phyloP scores from a whole-genome alignment of 2,329 filamentous ascomycete genomes.

The Fusarium sp. region DNA sequence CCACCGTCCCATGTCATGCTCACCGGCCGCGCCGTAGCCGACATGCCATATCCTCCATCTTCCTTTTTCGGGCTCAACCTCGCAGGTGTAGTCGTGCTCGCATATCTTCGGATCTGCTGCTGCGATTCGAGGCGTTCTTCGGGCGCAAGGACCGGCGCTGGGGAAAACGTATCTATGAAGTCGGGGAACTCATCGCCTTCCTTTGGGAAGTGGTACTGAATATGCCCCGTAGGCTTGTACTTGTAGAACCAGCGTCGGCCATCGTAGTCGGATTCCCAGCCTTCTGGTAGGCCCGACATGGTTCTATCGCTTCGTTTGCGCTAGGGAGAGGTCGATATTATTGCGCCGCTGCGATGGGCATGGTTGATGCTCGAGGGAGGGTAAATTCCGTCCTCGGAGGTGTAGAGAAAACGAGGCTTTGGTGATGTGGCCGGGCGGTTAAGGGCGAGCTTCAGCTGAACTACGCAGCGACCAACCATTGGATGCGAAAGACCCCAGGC shows the following conservation, averaged over 20 bases:
- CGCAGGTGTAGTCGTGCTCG: conserved; percentile 25
- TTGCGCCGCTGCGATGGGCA: conserved; percentile 28
- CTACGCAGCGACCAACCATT: conserved; percentile 19
- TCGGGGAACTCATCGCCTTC: conserved; percentile 70
- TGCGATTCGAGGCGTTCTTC: conserved; percentile 66
- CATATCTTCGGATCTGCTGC: conserved; percentile 58
- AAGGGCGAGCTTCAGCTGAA: conserved; percentile 32
- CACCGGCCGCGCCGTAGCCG: conserved; percentile 50
- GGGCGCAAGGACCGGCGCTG: conserved; percentile 58
- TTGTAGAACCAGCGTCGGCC: conserved; percentile 68
- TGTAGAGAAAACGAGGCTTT: conserved; percentile 17
- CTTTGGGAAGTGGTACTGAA: conserved; percentile 68
- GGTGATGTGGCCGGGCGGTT: conserved; percentile 24
- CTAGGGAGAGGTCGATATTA: conserved; percentile 20
- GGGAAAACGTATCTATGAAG: conserved; percentile 56
- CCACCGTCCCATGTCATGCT: conserved; percentile 51
- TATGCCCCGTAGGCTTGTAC: conserved; percentile 64
- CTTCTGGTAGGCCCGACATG: conserved; percentile 59
- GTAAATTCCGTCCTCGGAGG: conserved; percentile 9
- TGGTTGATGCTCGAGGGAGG: conserved; percentile 7
- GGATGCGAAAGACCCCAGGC: conserved; percentile 20
- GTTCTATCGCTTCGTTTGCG: conserved; percentile 20
- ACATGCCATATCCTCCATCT: conserved; percentile 46
- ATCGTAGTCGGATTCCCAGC: conserved; percentile 70
- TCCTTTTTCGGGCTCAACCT: conserved; percentile 16